These are phyloP conservation scores for Phoma sp. DNA, from an alignment of 2,329 filamentous ascomycete species.

Conservation along the genomic window DNA sequence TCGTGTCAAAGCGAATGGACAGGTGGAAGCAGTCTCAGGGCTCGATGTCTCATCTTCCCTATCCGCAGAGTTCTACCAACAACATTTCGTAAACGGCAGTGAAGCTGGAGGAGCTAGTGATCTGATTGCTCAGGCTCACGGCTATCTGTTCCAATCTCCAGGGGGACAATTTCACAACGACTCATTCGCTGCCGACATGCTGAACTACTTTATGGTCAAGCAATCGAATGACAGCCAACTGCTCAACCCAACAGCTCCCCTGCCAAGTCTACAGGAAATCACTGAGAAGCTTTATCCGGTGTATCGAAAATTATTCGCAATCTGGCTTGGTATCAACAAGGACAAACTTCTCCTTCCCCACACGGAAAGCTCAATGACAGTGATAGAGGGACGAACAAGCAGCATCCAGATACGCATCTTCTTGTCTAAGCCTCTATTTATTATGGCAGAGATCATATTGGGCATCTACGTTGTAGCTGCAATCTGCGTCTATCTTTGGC, in stretches of 20 bases:
- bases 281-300: constrained; percentile 28
- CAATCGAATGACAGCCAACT: constrained; percentile 36
- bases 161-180: constrained; percentile 57
- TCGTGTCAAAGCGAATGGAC: constrained; percentile 40
- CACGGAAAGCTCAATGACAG: neutral
- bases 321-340: constrained; percentile 53
- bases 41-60: neutral
- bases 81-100: neutral
- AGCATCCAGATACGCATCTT: constrained; percentile 54
- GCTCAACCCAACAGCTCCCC: constrained; percentile 43
- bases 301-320: constrained; percentile 52
- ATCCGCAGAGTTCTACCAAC: neutral
- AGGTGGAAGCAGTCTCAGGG: constrained; percentile 21
- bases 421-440: constrained; percentile 55
- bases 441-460: constrained; percentile 54
- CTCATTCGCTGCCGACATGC: constrained; percentile 51
- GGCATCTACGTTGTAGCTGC: constrained; percentile 53
- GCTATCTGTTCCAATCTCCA: constrained; percentile 24
- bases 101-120: constrained; percentile 11
- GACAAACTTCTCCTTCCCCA: constrained; percentile 45
- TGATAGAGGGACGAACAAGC: constrained; percentile 19
- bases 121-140: constrained; percentile 31
- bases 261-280: constrained; percentile 42
- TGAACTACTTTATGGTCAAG: constrained; percentile 55
- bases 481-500: constrained; percentile 50